Conservation (phyloP, 345 rosid species). For the Combretum micranthum region DNA sequence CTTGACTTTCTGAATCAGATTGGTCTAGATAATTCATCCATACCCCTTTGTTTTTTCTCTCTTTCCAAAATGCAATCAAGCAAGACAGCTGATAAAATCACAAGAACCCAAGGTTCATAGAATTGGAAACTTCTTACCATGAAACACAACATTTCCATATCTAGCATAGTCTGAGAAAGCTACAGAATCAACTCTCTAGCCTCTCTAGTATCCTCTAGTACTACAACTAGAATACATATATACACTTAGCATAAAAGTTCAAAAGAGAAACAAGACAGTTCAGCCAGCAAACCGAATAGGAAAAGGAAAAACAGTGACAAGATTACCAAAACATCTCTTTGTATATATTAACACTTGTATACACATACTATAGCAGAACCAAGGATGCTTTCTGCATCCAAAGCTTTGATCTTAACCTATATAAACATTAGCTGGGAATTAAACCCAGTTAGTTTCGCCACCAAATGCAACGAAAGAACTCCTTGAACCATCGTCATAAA, state of each 20-base stretch:
- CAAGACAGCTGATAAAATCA: too few species aligned
- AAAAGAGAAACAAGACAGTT: constrained; percentile 1
- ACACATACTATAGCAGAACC: constrained; percentile 26
- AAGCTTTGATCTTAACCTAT: constrained; percentile 34
- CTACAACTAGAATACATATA: constrained; percentile 3
- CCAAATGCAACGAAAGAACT: constrained; percentile 23
- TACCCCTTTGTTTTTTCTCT: too few species aligned
- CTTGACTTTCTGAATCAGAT: too few species aligned
- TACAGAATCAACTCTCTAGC: too few species aligned
- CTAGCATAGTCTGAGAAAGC: too few species aligned
- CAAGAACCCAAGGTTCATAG: too few species aligned
- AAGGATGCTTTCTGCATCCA: constrained; percentile 28
- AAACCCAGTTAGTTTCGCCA: constrained; percentile 18
- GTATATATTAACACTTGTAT: constrained; percentile 19
- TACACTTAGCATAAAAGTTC: constrained; percentile 21
- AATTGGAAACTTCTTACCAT: too few species aligned
- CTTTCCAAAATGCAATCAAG: too few species aligned
- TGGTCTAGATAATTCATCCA: too few species aligned
- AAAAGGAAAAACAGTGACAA: not conserved
- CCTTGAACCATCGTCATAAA: constrained; percentile 14
- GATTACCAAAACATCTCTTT: constrained; percentile 24
- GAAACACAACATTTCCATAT: too few species aligned
- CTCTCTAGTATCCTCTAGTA: too few species aligned
- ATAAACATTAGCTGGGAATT: constrained; percentile 27
- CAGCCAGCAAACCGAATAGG: not conserved